Base-by-base conservation (phyloP, 2,329 filamentous ascomycete species). In the Dryadomyces quercivorus region DNA sequence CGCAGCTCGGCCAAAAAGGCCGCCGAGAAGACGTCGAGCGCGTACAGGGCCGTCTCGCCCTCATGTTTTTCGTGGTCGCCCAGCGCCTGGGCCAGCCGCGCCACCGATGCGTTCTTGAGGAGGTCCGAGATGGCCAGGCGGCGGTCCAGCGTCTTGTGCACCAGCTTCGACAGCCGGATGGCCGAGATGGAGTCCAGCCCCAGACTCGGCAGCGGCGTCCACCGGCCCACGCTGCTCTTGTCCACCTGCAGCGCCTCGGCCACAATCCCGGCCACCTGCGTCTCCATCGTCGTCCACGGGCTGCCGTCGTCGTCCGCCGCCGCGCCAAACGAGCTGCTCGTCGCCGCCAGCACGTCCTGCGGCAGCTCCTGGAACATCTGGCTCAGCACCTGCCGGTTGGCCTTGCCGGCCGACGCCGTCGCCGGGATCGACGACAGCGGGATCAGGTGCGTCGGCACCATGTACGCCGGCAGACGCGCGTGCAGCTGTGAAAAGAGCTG, bases 121-220 rank as follows among this genome's bases (percentile, higher is more conserved):
- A 95, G 77, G 1, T 75, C 67, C 0, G 86, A 89, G 8, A 94
- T 79, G 12, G 85, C 72, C 2, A 89, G 64, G 22, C 76, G 71
- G 6, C 62, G 68, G 1, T 71, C 64, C 1, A 79, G 66, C 0
- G 63, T 58, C 2, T 68, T 61, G 52, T 75, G 74, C 0, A 95
- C 64, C 16, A 66, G 63, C 53, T 75, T 80, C 0, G 85, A 78
- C 9, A 94, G 68, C 0, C 77, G 70, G 58, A 95, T 94, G 0
- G 87, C 88, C 8, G 84, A 86, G 26, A 95, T 81, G 0, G 90
- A 95, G 64, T 95, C 89, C 6, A 96, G 66, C 0, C 91, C 91
- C 2, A 95, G 67, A n/a, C 77, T 80, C 54, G 85, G 82, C 57
- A 95, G 85, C 0, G 89, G 88, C 0, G 82, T 84, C 69, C 82